A percentile compares a stretch with the other conserved stretches of the same genome.
phyloP scores from a whole-genome alignment of 163 green algal species.

The Coccomyxa subellipsoidea region DNA sequence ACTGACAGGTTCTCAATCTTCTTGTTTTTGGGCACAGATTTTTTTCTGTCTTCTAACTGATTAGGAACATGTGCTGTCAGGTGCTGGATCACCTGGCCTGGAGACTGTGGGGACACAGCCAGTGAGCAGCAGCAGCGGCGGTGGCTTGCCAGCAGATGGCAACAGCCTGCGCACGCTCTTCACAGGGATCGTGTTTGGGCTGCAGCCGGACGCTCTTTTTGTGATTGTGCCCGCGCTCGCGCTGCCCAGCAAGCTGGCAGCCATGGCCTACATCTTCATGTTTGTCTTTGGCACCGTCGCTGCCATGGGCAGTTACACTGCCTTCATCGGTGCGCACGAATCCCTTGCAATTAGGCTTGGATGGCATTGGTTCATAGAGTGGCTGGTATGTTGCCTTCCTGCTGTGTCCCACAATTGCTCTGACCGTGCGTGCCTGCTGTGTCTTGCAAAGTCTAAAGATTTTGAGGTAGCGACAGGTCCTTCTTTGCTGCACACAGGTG shows the following conservation, averaged over 20 bases:
- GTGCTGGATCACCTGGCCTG: neutral
- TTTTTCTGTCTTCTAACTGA: too few species aligned
- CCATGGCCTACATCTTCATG: slow-evolving; percentile 84
- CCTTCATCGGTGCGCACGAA: slow-evolving; percentile 63
- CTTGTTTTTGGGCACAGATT: too few species aligned
- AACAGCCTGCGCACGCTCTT: slow-evolving; percentile 71
- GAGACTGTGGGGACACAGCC: neutral
- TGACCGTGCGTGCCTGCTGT: too few species aligned
- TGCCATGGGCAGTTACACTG: slow-evolving; percentile 96
- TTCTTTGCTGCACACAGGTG: slow-evolving; percentile 38
- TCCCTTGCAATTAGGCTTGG: too few species aligned
- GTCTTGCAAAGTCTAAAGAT: too few species aligned
- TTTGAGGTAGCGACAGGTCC: neutral
- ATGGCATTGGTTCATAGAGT: neutral
- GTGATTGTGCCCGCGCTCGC: slow-evolving; percentile 94
- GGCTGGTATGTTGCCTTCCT: neutral
- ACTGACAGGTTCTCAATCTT: too few species aligned
- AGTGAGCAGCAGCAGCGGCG: neutral
- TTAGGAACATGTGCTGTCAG: neutral
- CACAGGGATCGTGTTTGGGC: slow-evolving; percentile 94
- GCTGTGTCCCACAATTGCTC: neutral
- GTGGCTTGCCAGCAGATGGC: neutral
- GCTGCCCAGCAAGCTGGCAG: slow-evolving; percentile 85
- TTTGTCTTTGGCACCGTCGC: slow-evolving; percentile 95
- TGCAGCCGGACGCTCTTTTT: slow-evolving; percentile 97